These are phyloP conservation scores for Globisporangium cederbergense DNA, from an alignment of 352 stramenopile genomes.

Conservation along the genomic window DNA sequence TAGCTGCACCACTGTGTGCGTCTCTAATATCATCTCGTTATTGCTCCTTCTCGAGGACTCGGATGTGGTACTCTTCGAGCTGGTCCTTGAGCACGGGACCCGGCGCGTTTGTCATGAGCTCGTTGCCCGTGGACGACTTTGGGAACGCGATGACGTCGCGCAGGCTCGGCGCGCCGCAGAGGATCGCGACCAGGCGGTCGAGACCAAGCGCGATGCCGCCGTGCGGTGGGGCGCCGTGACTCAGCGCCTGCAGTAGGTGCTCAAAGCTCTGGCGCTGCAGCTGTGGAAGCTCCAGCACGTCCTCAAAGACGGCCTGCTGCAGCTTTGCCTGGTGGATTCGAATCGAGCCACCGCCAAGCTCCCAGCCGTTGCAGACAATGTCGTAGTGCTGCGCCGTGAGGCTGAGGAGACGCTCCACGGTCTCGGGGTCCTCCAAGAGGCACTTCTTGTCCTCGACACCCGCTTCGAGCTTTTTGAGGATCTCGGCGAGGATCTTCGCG, in stretches of 20 bases:
- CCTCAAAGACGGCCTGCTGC: conserved; percentile 74
- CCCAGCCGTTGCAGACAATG: conserved; percentile 87
- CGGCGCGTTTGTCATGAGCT: conserved; percentile 84
- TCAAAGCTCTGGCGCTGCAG: conserved; percentile 79
- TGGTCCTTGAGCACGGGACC: conserved; percentile 61
- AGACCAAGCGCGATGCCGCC: conserved; percentile 84
- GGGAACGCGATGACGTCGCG: conserved; percentile 90
- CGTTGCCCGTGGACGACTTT: conserved; percentile 85
- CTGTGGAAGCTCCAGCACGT: conserved; percentile 65
- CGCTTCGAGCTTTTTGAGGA: conserved; percentile 23
- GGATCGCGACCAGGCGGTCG: conserved; percentile 81
- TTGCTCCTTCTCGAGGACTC: conserved; percentile 31
- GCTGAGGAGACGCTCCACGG: conserved; percentile 48
- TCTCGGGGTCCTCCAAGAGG: conserved; percentile 46
- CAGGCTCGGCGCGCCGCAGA: conserved; percentile 73
- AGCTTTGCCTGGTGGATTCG: conserved; percentile 74
- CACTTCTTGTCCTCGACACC: conserved; percentile 22
- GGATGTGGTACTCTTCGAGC: conserved; percentile 77
- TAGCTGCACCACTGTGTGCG: background rate
- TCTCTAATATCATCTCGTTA: background rate
- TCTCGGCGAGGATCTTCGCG: conserved; percentile 36
- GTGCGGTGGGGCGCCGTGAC: conserved; percentile 77
- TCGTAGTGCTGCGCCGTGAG: conserved; percentile 85
- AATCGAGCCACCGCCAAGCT: conserved; percentile 84
- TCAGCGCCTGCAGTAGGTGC: conserved; percentile 76